Base-by-base conservation (phyloP, 805 yeast species). In the Kluyveromyces wickerhamii region DNA sequence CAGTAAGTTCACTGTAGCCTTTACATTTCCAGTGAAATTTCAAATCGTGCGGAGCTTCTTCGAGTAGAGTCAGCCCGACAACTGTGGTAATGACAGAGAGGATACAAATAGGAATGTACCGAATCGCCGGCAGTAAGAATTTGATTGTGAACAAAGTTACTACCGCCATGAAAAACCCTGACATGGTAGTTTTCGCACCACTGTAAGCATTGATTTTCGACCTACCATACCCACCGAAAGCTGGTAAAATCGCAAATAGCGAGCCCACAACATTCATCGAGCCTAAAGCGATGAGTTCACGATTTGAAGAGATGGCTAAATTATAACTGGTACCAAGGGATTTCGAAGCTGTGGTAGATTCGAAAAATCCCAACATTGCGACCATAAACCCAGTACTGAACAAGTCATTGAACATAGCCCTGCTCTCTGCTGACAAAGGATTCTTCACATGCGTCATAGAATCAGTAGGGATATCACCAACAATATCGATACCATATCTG, bases 211-310 rank as follows among this genome's bases (percentile, higher is more conserved):
- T 89, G 39, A 89, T 78, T 49, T 83, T 87, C 12, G 95, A 81
- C 49, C 97, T 71, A 2, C 96, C 97, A 52, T 88, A 89, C 0
- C 97, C 97, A 7, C 97, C 98, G 66, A 88, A 88, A 0, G 94
- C 75, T 0, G 98, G 96, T 11, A 89, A 62, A 0, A 87, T 81
- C 27, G 84, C 81, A 36, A 75, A 54, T 7, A 47, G 14, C 3
- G 85, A 71, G 1, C 78, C 77, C 1, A 70, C 59, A 2, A 86
- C 40, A 46, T 88, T 89, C 36, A 81, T 74, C 10, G 72, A 59
- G 1, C 98, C 97, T 20, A 89, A 63, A 0, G 96, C 96, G 4
- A 92, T 88, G 27, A 89, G 62, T 54, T 89, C 98, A 40, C 96
- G 71, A 56, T 92, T 88, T 2, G 62, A 48, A 0, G 95, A 83